Evolutionary conservation across 441 rosid genomes (phyloP), one percentile per base, ranked within the genome.

Genomic region (Croton setiger): DNA sequence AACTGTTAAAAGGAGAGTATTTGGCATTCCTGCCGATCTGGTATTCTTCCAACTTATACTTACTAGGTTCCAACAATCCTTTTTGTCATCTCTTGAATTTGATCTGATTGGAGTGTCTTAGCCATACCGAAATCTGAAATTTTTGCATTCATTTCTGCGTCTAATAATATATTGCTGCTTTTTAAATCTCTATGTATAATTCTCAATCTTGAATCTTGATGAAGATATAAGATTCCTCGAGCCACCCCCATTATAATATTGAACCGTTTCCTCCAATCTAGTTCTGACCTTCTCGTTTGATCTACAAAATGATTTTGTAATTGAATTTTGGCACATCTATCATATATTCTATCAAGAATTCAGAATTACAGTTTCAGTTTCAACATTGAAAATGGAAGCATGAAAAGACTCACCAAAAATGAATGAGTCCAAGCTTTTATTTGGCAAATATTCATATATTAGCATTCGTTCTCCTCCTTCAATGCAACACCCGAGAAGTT

Each of bases 101-200:
- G 75, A 33, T 72, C 75, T 1, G 18, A 43, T 21, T 20, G n/a
- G 9, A 72, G 59, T 66, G 59, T 66, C 39, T 66, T 72, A 1
- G 75, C 66, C 71, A 66, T 20, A 5, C 75, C 67, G 7, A 72
- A 72, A 39, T 72, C 75, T 39, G 75, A 72, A 66, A 66, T 65
- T 66, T 66, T 27, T 27, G 31, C 1, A 27, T 27, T 27, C 31
- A 27, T 27, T 2, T 27, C 31, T 2, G 31, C 31, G 31, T 72
- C 75, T 12, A 72, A 41, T 11, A 72, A 52, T 41, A 84, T 33
- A 20, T 89, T 89, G 64, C 93, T 86, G 14, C 85, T 84, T 75
- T 87, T 89, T 14, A 87, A 76, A 76, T 88, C 90, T 60, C 92
- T 75, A 45, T 89, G 95, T 13, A 89, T 82, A 10, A 89, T 85